Evolutionary conservation across 2,329 filamentous ascomycete genomes (phyloP), one percentile per base, ranked within the genome.

Genomic region (Colletotrichum melonis): DNA sequence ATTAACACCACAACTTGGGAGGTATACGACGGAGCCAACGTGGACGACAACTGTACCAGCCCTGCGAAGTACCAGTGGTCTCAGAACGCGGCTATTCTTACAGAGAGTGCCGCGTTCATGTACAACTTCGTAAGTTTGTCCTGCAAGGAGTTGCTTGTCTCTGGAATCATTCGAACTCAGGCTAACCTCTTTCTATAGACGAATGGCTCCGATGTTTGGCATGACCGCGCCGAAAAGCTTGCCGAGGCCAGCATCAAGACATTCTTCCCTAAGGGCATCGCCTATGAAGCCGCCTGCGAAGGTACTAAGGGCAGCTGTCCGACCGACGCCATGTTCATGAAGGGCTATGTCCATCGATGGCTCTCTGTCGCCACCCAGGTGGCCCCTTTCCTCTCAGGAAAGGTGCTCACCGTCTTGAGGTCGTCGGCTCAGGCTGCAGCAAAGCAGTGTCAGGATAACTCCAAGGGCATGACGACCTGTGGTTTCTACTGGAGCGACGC

Each of bases 271-370:
- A 80, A 88, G 42, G 86, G 86, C 55, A 84, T 92, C 74, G 90
- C 92, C 77, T 89, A 84, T 62, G 93, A 95, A 80, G 80, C 88
- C 19, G 85, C 89, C 3, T 94, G 92, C 81, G 91, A 92, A 76
- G 74, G 77, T 35, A 81, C 82, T 3, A 77, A 77, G 28, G 75
- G 68, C 12, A 84, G 79, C 2, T 93, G 91, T 82, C 88, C 88
- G 75, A 84, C 84, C 24, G 91, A 93, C 76, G 88, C 91, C 79
- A 83, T 85, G 66, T 85, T 86, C 24, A 91, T 89, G 84, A 91
- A 91, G 78, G 88, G 88, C 8, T 86, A 88, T 60, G 80, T 91
- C 26, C 83, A 87, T 42, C 84, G 86, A 24, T 89, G 86, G 84
- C 82, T 92, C 74, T 86, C 86, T 4, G 80, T 84, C n/a, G 84